Base-by-base conservation (phyloP, 2,329 filamentous ascomycete genomes). In the Sphaceloma murrayae region DNA sequence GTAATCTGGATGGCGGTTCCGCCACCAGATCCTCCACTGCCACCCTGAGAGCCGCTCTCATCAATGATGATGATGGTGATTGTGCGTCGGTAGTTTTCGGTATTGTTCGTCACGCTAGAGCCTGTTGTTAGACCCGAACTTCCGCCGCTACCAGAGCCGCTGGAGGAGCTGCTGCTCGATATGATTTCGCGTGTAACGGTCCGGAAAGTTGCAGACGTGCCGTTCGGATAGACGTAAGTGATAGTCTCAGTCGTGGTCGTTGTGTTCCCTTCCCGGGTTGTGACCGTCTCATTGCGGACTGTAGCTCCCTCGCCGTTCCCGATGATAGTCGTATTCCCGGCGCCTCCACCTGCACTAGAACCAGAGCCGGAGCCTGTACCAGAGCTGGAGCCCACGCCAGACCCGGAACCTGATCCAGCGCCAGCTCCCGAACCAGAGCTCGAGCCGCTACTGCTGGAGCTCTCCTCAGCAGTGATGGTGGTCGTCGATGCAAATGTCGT, bases 341-440 rank as follows among this genome's bases (percentile, higher is more conserved):
- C 49, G 21, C 46, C 48, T 14, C 40, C 51, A 40, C 51, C 49
- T n/a, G 48, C 49, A 6, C 51, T 48, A 18, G 46, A 47, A n/a
- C 48, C 52, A 26, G 54, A 58, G 27, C 44, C 44, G 8, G 26
- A 30, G 19, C 44, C 39, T n/a, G 19, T 40, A 29, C 32, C 45
- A 13, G n/a, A n/a, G n/a, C n/a, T n/a, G n/a, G n/a, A n/a, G n/a
- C n/a, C n/a, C n/a, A n/a, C n/a, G n/a, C 34, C 39, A 13, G 36
- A 43, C 10, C 44, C 32, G 9, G n/a, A 34, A 16, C 14, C 44
- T 8, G 26, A 30, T 14, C 44, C 39, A 16, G 19, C 34, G 31
- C 32, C 45, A 13, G n/a, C n/a, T n/a, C n/a, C n/a, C n/a, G n/a
- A n/a, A n/a, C n/a, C n/a, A n/a, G n/a, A n/a, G n/a, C 34, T 43